Conservation (phyloP, 1,284 basidiomycete genomes). For the Naganishia sp. region DNA sequence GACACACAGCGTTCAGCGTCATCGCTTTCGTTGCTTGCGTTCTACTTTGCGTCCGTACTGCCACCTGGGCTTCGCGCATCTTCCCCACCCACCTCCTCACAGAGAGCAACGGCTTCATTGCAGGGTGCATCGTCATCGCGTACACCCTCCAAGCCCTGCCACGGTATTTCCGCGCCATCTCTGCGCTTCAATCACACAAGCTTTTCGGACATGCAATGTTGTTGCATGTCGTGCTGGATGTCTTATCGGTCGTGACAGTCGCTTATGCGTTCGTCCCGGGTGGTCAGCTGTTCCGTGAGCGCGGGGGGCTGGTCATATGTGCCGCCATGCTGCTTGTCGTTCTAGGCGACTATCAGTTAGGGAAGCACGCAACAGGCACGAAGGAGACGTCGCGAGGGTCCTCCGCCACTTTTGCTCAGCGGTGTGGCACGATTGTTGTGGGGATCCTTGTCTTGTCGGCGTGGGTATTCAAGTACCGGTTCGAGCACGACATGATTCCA, state of each 20-base stretch:
- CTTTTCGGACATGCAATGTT: slow-evolving; percentile 64
- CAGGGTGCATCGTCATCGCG: slow-evolving; percentile 67
- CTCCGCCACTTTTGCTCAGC: background rate
- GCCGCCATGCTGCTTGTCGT: slow-evolving; percentile 37
- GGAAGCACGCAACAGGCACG: background rate
- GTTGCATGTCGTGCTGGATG: slow-evolving; percentile 66
- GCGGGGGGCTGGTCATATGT: slow-evolving; percentile 64
- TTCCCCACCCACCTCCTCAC: background rate
- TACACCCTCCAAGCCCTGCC: slow-evolving; percentile 60
- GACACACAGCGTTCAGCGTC: background rate
- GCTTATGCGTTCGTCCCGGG: slow-evolving; percentile 94
- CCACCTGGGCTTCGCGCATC: background rate
- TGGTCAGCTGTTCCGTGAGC: slow-evolving; percentile 74
- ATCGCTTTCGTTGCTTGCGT: slow-evolving; percentile 7
- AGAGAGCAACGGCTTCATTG: slow-evolving; percentile 74
- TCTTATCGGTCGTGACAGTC: slow-evolving; percentile 77
- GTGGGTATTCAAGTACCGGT: slow-evolving; percentile 18
- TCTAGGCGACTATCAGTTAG: background rate
- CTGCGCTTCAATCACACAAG: slow-evolving; percentile 45
- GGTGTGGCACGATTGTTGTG: slow-evolving; percentile 27
- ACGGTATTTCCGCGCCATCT: slow-evolving; percentile 53
- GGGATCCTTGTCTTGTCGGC: slow-evolving; percentile 33
- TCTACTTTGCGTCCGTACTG: background rate
- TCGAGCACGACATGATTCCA: background rate
- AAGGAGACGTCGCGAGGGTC: background rate